Percentiles rank a stretch among this genome's conserved stretches.
Conservation (phyloP, 208 protist genomes). For the Crithidia thermophila region DNA sequence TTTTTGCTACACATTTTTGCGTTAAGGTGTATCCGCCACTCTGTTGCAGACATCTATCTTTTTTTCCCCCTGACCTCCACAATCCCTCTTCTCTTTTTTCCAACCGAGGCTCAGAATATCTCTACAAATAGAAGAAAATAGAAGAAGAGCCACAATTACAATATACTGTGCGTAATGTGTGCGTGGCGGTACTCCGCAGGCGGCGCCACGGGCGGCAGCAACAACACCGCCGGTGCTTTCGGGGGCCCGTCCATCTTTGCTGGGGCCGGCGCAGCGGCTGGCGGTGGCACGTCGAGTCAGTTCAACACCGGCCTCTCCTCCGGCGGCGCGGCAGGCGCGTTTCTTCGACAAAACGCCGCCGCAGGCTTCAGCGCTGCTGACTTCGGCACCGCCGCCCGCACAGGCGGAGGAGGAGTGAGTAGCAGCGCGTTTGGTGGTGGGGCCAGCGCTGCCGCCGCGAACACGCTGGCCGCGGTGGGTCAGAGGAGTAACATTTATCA, state of each 20-base stretch:
- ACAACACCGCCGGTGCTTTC: not conserved
- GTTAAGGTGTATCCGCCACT: too few relatives aligned
- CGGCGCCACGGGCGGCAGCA: constrained; percentile 3
- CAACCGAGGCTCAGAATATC: not conserved
- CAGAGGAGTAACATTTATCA: constrained; percentile 11
- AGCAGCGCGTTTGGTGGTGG: not conserved
- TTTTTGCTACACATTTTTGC: too few relatives aligned
- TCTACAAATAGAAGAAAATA: not conserved
- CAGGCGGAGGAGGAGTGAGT: not conserved
- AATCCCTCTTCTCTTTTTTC: not conserved
- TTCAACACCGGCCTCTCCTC: constrained; percentile 18
- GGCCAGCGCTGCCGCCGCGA: constrained; percentile 13
- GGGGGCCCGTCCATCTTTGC: not conserved
- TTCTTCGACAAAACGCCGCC: constrained; percentile 67
- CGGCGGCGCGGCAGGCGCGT: constrained; percentile 44
- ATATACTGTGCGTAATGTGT: constrained; percentile 26
- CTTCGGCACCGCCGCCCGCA: not conserved
- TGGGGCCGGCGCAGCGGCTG: not conserved
- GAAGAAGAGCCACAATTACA: not conserved
- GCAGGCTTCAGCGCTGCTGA: too few relatives aligned
- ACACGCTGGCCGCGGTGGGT: constrained; percentile 13
- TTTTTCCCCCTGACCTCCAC: too few relatives aligned
- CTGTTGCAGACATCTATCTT: too few relatives aligned
- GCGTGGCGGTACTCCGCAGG: constrained; percentile 61
- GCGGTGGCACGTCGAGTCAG: not conserved